Evolutionary conservation across 352 stramenopile species (phyloP), one percentile per base, ranked within the genome.

Genomic region (Globisporangium nagaii): DNA sequence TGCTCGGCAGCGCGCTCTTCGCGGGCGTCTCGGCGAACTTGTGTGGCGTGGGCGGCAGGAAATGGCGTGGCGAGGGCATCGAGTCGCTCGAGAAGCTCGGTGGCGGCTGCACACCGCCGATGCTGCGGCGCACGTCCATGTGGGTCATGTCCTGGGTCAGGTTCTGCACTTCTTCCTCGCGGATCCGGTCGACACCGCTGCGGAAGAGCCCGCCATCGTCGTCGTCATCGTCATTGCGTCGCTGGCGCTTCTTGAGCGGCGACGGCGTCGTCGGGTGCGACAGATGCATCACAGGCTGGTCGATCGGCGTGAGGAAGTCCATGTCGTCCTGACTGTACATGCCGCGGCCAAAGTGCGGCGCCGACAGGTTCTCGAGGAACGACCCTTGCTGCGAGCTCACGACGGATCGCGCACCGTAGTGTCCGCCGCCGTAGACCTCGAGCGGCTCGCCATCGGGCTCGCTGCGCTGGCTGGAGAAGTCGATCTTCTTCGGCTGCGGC

Each of bases 261-360:
- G 84, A 92, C 17, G 84, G 84, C 31, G 84, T 91, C 46, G 78
- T 89, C 9, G 84, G 81, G 44, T 92, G 83, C 20, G 84, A 94
- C 41, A 94, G 62, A 11, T 80, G 81, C 53, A 92, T 71, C 32
- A 94, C 81, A 1, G 84, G 84, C 54, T 94, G 84, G 61, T 94
- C 84, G 54, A 83, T 63, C 17, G 84, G 84, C 46, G 84, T 94
- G 34, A 87, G 73, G 68, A 91, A 94, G 65, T 94, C 84, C 60
- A 92, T 68, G 15, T 89, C 80, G 64, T 94, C 81, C 50, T 94
- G 84, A 49, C 81, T 92, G 70, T 79, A 91, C 65, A 86, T 72
- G 55, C n/a, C n/a, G n/a, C 73, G 70, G 5, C 56, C 61, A 31
- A 68, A 70, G 25, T 55, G 66, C 13, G 72, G 68, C 36, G 71